These are phyloP conservation scores for Lactarius deliciosus DNA, from an alignment of 768 basidiomycete species.

Conservation along the genomic window DNA sequence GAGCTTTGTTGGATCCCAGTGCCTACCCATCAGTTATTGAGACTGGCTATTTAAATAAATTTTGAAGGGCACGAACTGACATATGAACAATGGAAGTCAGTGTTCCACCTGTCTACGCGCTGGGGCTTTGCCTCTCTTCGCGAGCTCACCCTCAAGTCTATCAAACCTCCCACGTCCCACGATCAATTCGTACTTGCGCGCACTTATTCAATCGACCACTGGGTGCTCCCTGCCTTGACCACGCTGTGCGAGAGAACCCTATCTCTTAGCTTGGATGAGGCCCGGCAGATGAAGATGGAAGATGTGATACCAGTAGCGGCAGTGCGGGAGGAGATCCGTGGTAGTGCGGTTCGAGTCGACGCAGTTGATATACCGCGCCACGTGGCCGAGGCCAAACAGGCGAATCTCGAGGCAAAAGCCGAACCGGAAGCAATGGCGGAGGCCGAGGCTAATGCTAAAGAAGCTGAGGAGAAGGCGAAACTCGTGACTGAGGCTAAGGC, in stretches of 20 bases:
- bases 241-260: constrained; percentile 5
- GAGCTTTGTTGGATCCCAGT: neutral
- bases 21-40: neutral
- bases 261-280: constrained; percentile 7
- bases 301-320: neutral
- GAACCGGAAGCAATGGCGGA: too few relatives aligned
- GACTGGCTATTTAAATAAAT: neutral
- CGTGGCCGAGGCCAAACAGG: too few relatives aligned
- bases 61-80: constrained; percentile 2
- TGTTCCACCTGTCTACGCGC: constrained; percentile 15
- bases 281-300: neutral
- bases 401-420: too few relatives aligned
- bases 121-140: constrained; percentile 26
- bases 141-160: constrained; percentile 10
- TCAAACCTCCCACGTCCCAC: constrained; percentile 5
- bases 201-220: constrained; percentile 5
- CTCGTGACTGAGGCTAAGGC: too few relatives aligned
- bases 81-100: constrained; percentile 20
- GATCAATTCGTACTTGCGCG: constrained; percentile 15
- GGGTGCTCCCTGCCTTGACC: constrained; percentile 1
- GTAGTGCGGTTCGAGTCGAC: neutral
- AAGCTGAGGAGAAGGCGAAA: too few relatives aligned
- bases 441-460: too few relatives aligned
- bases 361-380: neutral
- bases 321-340: constrained; percentile 12